Evolutionary conservation across 225 moss, liverwort and hornwort genomes (phyloP), one percentile per base, ranked within the genome.

Genomic region (Polytrichum commune): DNA sequence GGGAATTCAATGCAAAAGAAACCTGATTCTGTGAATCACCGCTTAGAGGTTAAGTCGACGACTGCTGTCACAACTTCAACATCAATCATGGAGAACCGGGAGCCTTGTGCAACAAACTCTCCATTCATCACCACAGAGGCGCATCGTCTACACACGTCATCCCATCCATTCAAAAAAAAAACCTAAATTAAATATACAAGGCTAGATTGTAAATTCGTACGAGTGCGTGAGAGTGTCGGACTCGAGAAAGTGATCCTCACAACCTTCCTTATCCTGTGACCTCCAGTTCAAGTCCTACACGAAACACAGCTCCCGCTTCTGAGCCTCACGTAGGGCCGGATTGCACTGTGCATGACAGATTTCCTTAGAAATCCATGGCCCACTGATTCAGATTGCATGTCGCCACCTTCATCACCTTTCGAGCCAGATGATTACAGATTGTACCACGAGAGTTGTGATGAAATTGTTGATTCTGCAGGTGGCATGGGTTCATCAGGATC

Each of bases 291-390:
- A 79, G 90, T 4, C 88, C 90, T n/a, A 85, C 81, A 68, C 85
- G 75, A 46, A 83, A 85, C 4, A 70, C 76, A 55, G 81, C 88
- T 46, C 83, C 81, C 22, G 80, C 79, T 18, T 79, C 32, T 78
- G 73, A 19, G 88, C 83, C 73, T 88, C 73, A 63, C 80, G 67
- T 8, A 88, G 77, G 29, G 88, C 85, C 26, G 29, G 88, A 90
- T 65, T 72, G 33, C 69, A 30, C 19, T 27, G 85, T 85, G 56
- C 88, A 76, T 19, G 69, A 69, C 78, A 90, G 38, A 73, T 90
- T 90, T 53, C 90, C 85, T n/a, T 64, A 29, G 63, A 85, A 88
- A 64, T 90, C 90, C 90, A 88, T 88, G 1, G 90, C 90, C 90
- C 90, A 85, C 67, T 90, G 88, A 69, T 88, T 85, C 33, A 88